phyloP scores from a whole-genome alignment of 371 early-diverging fungal genomes.

The Capillidium heterosporum region DNA sequence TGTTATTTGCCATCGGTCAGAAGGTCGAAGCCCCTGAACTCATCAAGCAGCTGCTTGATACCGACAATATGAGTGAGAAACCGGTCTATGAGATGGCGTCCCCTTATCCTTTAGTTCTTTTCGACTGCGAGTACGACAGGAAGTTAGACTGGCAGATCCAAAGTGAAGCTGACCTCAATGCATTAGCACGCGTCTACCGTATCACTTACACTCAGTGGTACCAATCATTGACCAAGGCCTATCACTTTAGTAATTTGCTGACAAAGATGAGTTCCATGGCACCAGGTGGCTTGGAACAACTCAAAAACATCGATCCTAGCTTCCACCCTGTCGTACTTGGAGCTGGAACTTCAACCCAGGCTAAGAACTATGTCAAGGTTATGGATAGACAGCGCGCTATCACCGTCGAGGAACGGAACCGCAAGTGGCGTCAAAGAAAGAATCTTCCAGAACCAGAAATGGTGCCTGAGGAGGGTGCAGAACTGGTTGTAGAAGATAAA shows the following conservation, averaged over 20 bases:
- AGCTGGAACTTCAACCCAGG: neutral
- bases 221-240: constrained; percentile 1
- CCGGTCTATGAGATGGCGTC: constrained; percentile 73
- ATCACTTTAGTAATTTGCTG: neutral
- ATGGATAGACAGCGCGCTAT: neutral
- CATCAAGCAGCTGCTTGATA: constrained; percentile 33
- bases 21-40: constrained; percentile 39
- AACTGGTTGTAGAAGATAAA: no score
- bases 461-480: no score
- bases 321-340: neutral
- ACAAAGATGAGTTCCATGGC: neutral
- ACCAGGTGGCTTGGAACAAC: neutral
- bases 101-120: constrained; percentile 70
- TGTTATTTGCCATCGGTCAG: constrained; percentile 70
- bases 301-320: neutral
- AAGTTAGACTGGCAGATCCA: neutral
- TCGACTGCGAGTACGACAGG: constrained; percentile 64
- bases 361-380: neutral
- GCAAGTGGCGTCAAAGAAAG: no score
- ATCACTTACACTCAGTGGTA: constrained; percentile 4
- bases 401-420: neutral
- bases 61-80: constrained; percentile 26
- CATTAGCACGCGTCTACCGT: neutral
- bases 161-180: neutral
- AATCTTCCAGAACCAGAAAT: no score